Evolutionary conservation across 106 monocot species (phyloP).

Genomic region (Chionographis japonica): DNA sequence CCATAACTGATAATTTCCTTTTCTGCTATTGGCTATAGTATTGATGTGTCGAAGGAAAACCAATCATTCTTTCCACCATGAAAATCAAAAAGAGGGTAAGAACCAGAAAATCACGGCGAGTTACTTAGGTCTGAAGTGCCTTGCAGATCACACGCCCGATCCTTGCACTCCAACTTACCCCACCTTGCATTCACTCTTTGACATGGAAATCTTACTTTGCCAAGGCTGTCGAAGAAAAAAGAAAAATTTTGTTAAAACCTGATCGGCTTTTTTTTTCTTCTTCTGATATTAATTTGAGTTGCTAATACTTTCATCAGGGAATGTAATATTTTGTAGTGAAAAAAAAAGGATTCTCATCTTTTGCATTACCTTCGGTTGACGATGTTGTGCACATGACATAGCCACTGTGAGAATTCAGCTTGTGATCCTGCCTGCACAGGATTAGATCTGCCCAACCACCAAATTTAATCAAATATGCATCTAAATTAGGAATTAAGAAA

Average conservation of each 20-base stretch:
- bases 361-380: conserved; percentile 83
- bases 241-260: neutral
- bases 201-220: conserved; percentile 80
- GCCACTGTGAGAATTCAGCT: conserved; percentile 83
- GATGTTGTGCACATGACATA: conserved; percentile 89
- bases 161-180: conserved; percentile 82
- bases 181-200: conserved; percentile 84
- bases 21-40: too few relatives aligned
- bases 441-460: conserved; percentile 47
- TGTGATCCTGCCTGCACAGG: conserved; percentile 91
- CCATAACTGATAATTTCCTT: too few relatives aligned
- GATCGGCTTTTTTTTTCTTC: too few relatives aligned
- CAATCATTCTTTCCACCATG: too few relatives aligned
- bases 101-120: neutral
- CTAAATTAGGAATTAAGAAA: conserved; percentile 7
- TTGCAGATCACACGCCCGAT: conserved; percentile 74
- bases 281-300: too few relatives aligned
- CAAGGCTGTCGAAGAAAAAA: conserved; percentile 56
- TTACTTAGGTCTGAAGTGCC: conserved; percentile 12
- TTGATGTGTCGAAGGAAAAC: too few relatives aligned
- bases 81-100: too few relatives aligned
- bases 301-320: neutral
- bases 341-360: neutral
- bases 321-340: neutral
- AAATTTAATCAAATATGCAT: too few relatives aligned